Evolutionary conservation across 1,284 basidiomycete species (phyloP).

Genomic region (Polyporus tsugae): DNA sequence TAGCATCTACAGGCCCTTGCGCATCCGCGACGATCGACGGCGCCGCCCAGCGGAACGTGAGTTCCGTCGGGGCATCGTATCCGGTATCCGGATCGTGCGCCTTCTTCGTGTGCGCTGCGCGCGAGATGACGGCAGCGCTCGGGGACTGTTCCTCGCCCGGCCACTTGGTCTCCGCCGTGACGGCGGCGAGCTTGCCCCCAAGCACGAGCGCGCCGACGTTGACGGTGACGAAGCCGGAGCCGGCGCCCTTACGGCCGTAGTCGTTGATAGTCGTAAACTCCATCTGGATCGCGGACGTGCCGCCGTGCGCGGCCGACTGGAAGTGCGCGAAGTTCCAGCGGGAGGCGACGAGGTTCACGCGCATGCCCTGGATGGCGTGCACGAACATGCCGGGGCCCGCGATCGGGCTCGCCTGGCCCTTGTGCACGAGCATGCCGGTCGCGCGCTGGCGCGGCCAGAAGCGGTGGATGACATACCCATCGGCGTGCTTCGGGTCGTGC

Average conservation of each 20-base stretch:
- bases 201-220: conserved; percentile 89
- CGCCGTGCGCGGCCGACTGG: conserved; percentile 74
- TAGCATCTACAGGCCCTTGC: conserved; percentile 65
- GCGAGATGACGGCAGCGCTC: conserved; percentile 63
- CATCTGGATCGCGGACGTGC: conserved; percentile 92
- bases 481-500: conserved; percentile 72
- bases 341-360: conserved; percentile 92
- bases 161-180: conserved; percentile 77
- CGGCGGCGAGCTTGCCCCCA: conserved; percentile 77
- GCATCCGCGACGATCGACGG: conserved; percentile 62
- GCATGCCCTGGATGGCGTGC: conserved; percentile 98
- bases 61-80: conserved; percentile 79
- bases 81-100: conserved; percentile 79
- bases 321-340: conserved; percentile 98
- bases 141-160: conserved; percentile 61
- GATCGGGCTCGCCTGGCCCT: conserved; percentile 73
- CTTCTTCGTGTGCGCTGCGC: conserved; percentile 72
- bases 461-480: conserved; percentile 91
- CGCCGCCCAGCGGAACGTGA: conserved; percentile 85
- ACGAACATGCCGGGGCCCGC: conserved; percentile 92
- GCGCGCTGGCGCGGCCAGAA: conserved; percentile 86
- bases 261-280: conserved; percentile 90
- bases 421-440: conserved; percentile 76
- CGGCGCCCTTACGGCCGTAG: conserved; percentile 78
- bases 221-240: conserved; percentile 82